Evolutionary conservation across 2,329 filamentous ascomycete species (phyloP).

Genomic region (Karstenula rhodostoma): DNA sequence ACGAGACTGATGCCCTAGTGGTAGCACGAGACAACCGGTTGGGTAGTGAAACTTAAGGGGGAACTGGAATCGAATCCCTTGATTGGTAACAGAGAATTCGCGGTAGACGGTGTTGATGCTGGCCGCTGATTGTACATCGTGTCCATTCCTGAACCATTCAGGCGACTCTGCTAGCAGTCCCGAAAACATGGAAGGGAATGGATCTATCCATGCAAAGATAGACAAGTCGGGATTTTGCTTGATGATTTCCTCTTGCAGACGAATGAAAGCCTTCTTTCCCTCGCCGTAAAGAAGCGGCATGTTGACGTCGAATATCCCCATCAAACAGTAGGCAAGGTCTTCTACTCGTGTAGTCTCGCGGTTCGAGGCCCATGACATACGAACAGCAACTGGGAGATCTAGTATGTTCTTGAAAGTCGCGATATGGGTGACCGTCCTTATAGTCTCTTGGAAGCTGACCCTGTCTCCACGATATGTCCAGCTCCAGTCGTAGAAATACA

Average conservation of each 20-base stretch:
- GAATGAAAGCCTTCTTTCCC: background rate
- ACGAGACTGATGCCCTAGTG: background rate
- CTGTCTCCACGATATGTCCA: background rate
- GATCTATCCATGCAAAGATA: background rate
- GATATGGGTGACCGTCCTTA: background rate
- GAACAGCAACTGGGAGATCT: background rate
- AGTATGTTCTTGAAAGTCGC: background rate
- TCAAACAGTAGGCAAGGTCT: slow-evolving; percentile 1
- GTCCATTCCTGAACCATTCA: background rate
- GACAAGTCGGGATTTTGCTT: background rate
- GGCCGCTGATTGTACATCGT: background rate
- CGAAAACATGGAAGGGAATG: background rate
- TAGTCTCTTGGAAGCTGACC: background rate
- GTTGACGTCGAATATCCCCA: background rate
- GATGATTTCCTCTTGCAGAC: background rate
- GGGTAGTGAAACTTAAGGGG: background rate
- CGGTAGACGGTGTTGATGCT: background rate
- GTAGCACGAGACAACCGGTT: background rate
- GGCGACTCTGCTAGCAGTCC: background rate
- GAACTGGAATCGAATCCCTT: background rate
- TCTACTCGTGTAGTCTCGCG: background rate
- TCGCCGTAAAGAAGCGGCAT: background rate
- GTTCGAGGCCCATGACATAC: background rate
- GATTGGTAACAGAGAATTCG: background rate
- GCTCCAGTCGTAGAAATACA: slow-evolving; percentile 17